Conservation (phyloP, 2,329 filamentous ascomycete genomes). For the Didymella keratinophila region DNA sequence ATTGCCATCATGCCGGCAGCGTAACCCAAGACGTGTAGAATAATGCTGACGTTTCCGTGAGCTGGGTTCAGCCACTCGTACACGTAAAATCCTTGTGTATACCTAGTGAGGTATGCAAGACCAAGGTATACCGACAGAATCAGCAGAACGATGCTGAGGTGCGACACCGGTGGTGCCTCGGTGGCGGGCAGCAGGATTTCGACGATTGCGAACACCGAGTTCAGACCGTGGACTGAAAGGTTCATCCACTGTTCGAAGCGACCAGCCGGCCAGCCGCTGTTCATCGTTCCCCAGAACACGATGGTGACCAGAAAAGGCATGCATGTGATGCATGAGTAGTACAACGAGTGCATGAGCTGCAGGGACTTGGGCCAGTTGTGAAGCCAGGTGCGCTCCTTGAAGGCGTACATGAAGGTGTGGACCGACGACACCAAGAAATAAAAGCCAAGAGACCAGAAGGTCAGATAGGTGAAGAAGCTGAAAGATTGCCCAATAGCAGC, state of each 20-base stretch:
- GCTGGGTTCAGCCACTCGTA: conserved; percentile 63
- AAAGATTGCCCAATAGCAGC: conserved; percentile 67
- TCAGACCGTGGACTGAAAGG: conserved; percentile 77
- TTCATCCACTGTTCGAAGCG: conserved; percentile 60
- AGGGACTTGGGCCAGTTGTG: conserved; percentile 45
- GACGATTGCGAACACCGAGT: conserved; percentile 73
- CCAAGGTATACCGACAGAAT: conserved; percentile 74
- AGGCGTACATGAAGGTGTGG: conserved; percentile 71
- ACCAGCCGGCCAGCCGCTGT: conserved; percentile 52
- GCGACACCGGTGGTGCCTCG: conserved; percentile 65
- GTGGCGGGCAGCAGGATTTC: conserved; percentile 76
- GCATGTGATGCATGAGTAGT: conserved; percentile 49
- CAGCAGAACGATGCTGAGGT: conserved; percentile 70
- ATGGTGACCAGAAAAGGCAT: conserved; percentile 52
- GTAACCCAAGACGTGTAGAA: conserved; percentile 36
- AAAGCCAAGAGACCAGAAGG: conserved; percentile 81
- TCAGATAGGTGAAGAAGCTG: conserved; percentile 81
- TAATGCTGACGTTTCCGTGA: conserved; percentile 31
- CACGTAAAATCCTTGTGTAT: conserved; percentile 74
- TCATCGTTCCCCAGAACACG: conserved; percentile 52
- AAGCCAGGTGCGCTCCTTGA: conserved; percentile 40
- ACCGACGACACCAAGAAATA: conserved; percentile 73
- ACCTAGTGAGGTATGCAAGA: conserved; percentile 74
- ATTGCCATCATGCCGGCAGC: conserved; percentile 31
- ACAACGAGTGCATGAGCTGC: conserved; percentile 45